phyloP scores from a whole-genome alignment of 2,329 filamentous ascomycete species.

The Neofusicoccum sp. region DNA sequence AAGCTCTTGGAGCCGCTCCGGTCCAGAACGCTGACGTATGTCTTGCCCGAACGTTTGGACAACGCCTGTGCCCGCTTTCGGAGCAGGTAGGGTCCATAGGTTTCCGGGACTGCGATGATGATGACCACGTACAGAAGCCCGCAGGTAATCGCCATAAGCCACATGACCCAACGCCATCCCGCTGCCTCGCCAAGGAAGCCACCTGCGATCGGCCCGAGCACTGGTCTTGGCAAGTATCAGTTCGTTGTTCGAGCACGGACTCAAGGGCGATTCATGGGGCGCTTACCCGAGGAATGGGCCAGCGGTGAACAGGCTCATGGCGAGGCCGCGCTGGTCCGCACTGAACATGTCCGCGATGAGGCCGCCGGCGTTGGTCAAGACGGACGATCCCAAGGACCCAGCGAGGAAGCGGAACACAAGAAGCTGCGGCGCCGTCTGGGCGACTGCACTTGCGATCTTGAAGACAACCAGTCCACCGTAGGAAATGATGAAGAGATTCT shows the following conservation, averaged over 20 bases:
- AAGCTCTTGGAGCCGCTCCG: slow-evolving; percentile 40
- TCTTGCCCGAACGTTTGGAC: slow-evolving; percentile 52
- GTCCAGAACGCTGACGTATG: slow-evolving; percentile 48
- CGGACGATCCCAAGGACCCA: slow-evolving; percentile 64
- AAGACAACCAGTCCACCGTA: slow-evolving; percentile 63
- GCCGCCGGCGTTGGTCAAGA: slow-evolving; percentile 58
- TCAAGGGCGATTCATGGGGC: slow-evolving; percentile 36
- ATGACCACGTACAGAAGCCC: slow-evolving; percentile 36
- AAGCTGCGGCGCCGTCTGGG: slow-evolving; percentile 60
- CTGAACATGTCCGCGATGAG: slow-evolving; percentile 44
- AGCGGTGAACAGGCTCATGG: slow-evolving; percentile 43
- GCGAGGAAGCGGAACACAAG: slow-evolving; percentile 68
- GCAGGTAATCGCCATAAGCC: slow-evolving; percentile 42
- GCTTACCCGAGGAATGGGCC: slow-evolving; percentile 42
- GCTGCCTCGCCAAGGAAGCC: slow-evolving; percentile 36
- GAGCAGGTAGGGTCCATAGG: slow-evolving; percentile 55
- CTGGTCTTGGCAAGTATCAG: slow-evolving; percentile 57
- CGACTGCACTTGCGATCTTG: slow-evolving; percentile 61
- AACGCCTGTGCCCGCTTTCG: slow-evolving; percentile 52
- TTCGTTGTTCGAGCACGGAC: slow-evolving; percentile 55
- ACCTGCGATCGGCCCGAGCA: slow-evolving; percentile 43
- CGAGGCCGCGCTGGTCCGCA: slow-evolving; percentile 37
- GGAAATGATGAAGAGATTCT: slow-evolving; percentile 62
- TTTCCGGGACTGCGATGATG: slow-evolving; percentile 39
- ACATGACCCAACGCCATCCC: slow-evolving; percentile 43